phyloP scores from a whole-genome alignment of 1,284 basidiomycete genomes.

The Cryptococcus hybrid region DNA sequence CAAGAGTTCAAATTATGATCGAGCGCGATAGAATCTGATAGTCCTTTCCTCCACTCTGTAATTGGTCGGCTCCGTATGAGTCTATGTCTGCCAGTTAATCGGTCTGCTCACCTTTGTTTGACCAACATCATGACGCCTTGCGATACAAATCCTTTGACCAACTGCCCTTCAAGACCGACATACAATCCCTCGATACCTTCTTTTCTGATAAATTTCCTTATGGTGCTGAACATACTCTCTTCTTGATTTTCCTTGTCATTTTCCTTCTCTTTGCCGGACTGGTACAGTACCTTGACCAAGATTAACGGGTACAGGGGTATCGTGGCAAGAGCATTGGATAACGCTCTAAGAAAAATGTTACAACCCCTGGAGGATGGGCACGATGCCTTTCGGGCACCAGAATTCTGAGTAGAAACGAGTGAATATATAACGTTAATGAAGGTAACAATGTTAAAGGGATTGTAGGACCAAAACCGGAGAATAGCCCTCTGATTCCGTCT shows the following conservation, averaged over 20 bases:
- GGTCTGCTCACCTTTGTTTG: constrained; percentile 43
- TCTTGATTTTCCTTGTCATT: constrained; percentile 3
- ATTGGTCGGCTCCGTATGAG: neutral
- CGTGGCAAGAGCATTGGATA: constrained; percentile 49
- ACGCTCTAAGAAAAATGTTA: constrained; percentile 51
- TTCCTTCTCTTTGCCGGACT: constrained; percentile 16
- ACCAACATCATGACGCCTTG: constrained; percentile 50
- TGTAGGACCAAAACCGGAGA: constrained; percentile 22
- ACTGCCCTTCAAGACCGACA: constrained; percentile 75
- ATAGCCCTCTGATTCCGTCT: constrained; percentile 35
- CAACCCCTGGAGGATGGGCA: constrained; percentile 36
- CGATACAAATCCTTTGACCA: constrained; percentile 69
- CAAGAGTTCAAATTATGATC: constrained; percentile 2
- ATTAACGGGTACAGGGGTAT: constrained; percentile 50
- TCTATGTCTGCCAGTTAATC: no score
- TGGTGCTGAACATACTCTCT: constrained; percentile 16
- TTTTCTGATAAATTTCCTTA: constrained; percentile 58
- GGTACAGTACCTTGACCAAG: constrained; percentile 48
- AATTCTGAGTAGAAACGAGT: constrained; percentile 37
- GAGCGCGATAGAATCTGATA: constrained; percentile 15
- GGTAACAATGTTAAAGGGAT: constrained; percentile 32
- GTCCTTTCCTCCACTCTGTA: constrained; percentile 29
- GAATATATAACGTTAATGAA: constrained; percentile 48
- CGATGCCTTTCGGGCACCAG: constrained; percentile 38
- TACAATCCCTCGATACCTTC: constrained; percentile 73